Conservation (phyloP, 1,139 yeast genomes). For the Hanseniaspora uvarum region DNA sequence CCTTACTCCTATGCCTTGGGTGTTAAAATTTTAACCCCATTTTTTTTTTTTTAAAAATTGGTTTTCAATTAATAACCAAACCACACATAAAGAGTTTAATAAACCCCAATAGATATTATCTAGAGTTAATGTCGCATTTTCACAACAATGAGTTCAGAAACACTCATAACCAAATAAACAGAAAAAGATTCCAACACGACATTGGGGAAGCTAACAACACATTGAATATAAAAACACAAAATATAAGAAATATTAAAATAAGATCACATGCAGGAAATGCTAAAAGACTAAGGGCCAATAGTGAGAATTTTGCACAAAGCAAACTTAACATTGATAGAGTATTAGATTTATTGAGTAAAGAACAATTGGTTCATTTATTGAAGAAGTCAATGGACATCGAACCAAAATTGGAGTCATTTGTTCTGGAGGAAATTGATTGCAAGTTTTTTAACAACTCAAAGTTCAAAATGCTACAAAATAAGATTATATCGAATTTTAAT, state of each 20-base stretch:
- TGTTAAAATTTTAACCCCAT: too few species aligned
- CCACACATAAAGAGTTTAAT: too few species aligned
- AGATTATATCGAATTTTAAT: background rate
- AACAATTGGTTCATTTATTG: slow-evolving; percentile 7
- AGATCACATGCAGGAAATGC: background rate
- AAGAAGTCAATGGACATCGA: slow-evolving; percentile 8
- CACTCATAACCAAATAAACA: background rate
- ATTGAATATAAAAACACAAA: background rate
- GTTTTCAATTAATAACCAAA: too few species aligned
- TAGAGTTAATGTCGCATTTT: background rate
- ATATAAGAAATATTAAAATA: background rate
- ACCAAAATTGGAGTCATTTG: slow-evolving; percentile 10
- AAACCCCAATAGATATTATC: background rate
- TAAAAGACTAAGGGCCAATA: background rate
- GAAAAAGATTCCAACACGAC: slow-evolving; percentile 8
- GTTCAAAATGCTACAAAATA: slow-evolving; percentile 2
- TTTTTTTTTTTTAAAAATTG: too few species aligned
- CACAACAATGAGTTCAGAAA: background rate
- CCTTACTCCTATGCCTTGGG: too few species aligned
- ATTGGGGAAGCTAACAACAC: background rate
- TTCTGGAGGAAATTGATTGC: slow-evolving; percentile 7
- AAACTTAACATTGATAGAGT: slow-evolving; percentile 8
- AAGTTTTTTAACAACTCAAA: slow-evolving; percentile 11
- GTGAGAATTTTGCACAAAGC: background rate
- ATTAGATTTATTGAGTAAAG: slow-evolving; percentile 7